Percentiles rank a stretch among this genome's conserved stretches.
These are phyloP conservation scores for Mycena venus DNA, from an alignment of 768 basidiomycete species.

Conservation along the genomic window DNA sequence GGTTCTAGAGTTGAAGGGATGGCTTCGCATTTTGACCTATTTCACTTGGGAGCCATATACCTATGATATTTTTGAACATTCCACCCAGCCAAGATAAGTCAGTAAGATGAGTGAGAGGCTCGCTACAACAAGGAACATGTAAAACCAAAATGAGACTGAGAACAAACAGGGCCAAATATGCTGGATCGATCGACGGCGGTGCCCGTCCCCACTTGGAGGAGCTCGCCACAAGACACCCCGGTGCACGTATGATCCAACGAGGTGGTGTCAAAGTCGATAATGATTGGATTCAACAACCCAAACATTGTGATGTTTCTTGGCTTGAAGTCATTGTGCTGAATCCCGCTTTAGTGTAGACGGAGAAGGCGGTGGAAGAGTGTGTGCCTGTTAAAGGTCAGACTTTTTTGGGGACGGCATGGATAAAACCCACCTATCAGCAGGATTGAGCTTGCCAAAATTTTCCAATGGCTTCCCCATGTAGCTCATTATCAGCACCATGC, in stretches of 20 bases:
- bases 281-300: neutral
- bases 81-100: no score
- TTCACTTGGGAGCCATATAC: no score
- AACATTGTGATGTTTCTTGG: conserved; percentile 10
- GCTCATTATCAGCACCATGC: neutral
- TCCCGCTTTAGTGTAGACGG: neutral
- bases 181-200: no score
- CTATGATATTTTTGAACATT: no score
- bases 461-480: neutral
- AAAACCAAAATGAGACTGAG: no score
- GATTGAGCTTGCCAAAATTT: neutral
- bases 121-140: no score
- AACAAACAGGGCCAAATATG: no score
- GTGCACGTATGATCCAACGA: neutral
- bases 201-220: conserved; percentile 8
- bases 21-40: no score
- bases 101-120: no score
- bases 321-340: conserved; percentile 15
- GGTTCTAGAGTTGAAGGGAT: no score
- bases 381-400: neutral
- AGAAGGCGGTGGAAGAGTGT: conserved; percentile 4
- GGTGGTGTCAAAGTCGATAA: conserved; percentile 15
- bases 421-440: neutral
- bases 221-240: conserved; percentile 5
- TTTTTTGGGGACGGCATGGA: neutral